A percentile compares a stretch with the other conserved stretches of the same genome.
Conservation (phyloP, 345 rosid genomes). For the Lepidium sativum region DNA sequence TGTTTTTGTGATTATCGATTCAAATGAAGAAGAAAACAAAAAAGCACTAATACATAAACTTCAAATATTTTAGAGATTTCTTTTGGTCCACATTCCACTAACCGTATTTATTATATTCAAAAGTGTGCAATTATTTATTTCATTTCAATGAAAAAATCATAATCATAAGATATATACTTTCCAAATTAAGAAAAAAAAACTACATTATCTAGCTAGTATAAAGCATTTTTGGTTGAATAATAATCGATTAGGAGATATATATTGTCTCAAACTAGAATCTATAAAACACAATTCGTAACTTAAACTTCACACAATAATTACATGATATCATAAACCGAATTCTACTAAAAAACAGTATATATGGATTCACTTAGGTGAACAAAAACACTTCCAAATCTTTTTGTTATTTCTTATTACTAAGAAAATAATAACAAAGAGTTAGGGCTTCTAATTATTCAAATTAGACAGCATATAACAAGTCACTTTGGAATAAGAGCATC, state of each 20-base stretch:
- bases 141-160: neutral
- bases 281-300: too few relatives aligned
- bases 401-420: constrained; percentile 7
- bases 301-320: too few relatives aligned
- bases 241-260: neutral
- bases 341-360: too few relatives aligned
- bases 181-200: neutral
- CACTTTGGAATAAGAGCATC: constrained; percentile 6
- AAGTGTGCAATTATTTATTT: neutral
- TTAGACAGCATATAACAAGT: neutral
- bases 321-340: too few relatives aligned
- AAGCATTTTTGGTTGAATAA: neutral
- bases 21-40: neutral
- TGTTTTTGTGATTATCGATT: neutral
- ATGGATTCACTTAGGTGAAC: too few relatives aligned
- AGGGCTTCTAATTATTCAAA: neutral
- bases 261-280: neutral
- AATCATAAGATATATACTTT: neutral
- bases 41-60: neutral
- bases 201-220: neutral
- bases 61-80: neutral
- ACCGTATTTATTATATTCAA: too few relatives aligned
- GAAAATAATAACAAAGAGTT: neutral
- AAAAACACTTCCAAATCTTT: neutral
- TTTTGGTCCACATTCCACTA: neutral